phyloP scores from a whole-genome alignment of 176 grass and related monocot species.

The Oryza meridionalis region DNA sequence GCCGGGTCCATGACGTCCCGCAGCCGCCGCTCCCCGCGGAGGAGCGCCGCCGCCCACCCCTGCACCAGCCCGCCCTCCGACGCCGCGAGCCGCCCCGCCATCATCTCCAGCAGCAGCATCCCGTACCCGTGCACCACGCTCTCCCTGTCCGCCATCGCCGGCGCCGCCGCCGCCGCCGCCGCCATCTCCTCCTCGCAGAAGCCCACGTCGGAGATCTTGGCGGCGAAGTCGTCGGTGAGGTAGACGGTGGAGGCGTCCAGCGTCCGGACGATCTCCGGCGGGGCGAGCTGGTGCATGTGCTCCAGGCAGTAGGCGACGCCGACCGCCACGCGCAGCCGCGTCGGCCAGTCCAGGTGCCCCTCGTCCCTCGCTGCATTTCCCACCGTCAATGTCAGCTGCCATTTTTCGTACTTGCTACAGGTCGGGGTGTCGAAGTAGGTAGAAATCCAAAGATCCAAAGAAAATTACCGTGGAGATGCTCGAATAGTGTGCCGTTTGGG shows the following conservation, averaged over 20 bases:
- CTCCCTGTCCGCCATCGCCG: slow-evolving; percentile 29
- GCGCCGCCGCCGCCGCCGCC: background rate
- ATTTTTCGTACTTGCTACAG: background rate
- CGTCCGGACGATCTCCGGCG: slow-evolving; percentile 56
- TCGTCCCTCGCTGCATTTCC: slow-evolving; percentile 65
- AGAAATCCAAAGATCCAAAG: background rate
- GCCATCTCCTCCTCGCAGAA: slow-evolving; percentile 45
- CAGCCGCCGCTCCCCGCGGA: slow-evolving; percentile 50
- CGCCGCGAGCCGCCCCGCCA: slow-evolving; percentile 65
- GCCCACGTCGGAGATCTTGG: slow-evolving; percentile 81
- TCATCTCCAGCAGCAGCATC: slow-evolving; percentile 83
- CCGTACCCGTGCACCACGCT: slow-evolving; percentile 82
- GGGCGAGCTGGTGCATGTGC: slow-evolving; percentile 85
- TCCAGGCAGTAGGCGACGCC: slow-evolving; percentile 86
- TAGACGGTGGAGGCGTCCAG: slow-evolving; percentile 77
- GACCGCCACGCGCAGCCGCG: slow-evolving; percentile 67
- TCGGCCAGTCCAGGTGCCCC: slow-evolving; percentile 74
- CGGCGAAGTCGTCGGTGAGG: slow-evolving; percentile 86
- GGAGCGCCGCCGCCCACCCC: slow-evolving; percentile 59
- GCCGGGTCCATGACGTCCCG: slow-evolving; percentile 64
- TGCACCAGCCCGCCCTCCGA: slow-evolving; percentile 59
- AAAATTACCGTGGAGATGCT: slow-evolving; percentile 85
- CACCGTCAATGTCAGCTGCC: background rate
- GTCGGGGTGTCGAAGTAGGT: too few species aligned
- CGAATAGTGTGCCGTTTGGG: slow-evolving; percentile 82